Evolutionary conservation across 495 filamentous ascomycete genomes (phyloP), one percentile per base, ranked within the genome.

Genomic region (Penicillium malachiteum): DNA sequence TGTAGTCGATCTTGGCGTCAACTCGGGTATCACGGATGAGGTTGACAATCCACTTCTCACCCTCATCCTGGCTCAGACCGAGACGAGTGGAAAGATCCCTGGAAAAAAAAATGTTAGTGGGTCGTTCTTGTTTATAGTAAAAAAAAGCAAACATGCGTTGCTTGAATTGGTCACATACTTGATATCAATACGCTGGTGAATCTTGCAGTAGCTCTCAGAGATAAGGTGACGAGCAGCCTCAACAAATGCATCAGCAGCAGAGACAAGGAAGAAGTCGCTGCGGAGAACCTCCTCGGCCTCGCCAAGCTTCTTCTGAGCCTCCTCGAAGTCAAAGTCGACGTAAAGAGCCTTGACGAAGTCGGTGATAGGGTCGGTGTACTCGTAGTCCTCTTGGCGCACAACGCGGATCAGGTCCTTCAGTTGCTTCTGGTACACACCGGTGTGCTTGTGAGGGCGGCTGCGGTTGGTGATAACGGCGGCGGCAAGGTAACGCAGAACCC

Each of bases 1-100:
- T 89, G 76, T 96, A 97, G 72, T 98, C 94, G 60, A 98, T 95
- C 84, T 98, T 98, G 57, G 95, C 94, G 65, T 98, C 94, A 39
- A 98, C 90, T 48, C 94, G 82, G 3, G 94, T 98, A 70, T 98
- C 94, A 55, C 94, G 86, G 76, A 98, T 98, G 42, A 97, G 83
- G 77, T 98, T 98, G 56, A 98, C 94, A 60, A 98, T 98, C 95
- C 95, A 97, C 80, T 97, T 97, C 85, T 98, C 94, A 60, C 95
- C 94, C 63, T 96, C 94, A 64, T 96, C 91, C 64, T 91, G 84
- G 65, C 85, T 89, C 56, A 98, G 78, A 55, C 94, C 94, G 48
- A 98, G 81, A 58, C 92, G 85, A 55, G 86, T 87, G 57, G 91
- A 96, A 14, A 98, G 82, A 64, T 97, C 95, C 72, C 85, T 86